These are phyloP conservation scores for Allium fistulosum DNA, from an alignment of 106 monocot genomes.

Conservation along the genomic window DNA sequence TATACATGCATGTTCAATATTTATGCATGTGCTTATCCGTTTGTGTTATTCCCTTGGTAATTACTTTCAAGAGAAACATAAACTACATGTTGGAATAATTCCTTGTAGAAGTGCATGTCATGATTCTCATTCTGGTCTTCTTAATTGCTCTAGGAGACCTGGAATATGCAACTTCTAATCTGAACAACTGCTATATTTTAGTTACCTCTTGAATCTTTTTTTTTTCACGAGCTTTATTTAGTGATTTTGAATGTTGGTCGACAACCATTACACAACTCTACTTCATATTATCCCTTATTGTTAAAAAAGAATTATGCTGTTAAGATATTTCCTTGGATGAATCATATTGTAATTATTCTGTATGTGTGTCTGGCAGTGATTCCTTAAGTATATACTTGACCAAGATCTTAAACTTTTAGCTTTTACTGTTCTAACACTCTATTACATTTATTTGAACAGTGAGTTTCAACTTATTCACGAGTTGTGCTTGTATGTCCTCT, in stretches of 20 bases:
- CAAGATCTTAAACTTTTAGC: not conserved
- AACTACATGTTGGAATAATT: not conserved
- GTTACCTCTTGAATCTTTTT: no score
- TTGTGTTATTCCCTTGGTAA: not conserved
- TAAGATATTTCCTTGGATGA: not conserved
- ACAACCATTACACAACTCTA: no score
- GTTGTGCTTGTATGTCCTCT: conserved; percentile 89
- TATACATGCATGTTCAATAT: not conserved
- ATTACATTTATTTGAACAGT: conserved; percentile 26
- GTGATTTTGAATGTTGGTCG: no score
- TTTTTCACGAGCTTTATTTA: no score
- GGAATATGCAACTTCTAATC: no score
- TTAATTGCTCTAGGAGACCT: no score
- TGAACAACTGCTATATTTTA: no score
- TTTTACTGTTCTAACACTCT: not conserved
- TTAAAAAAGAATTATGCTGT: not conserved
- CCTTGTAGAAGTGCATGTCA: no score
- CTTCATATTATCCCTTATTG: not conserved
- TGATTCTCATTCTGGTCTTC: no score
- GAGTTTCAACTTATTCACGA: conserved; percentile 99
- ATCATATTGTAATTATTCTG: not conserved
- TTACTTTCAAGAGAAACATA: not conserved
- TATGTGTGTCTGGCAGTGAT: not conserved
- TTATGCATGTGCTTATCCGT: not conserved
- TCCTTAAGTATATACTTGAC: not conserved